These are phyloP conservation scores for Cymbidium sinense DNA, from an alignment of 106 monocot genomes.

Conservation along the genomic window DNA sequence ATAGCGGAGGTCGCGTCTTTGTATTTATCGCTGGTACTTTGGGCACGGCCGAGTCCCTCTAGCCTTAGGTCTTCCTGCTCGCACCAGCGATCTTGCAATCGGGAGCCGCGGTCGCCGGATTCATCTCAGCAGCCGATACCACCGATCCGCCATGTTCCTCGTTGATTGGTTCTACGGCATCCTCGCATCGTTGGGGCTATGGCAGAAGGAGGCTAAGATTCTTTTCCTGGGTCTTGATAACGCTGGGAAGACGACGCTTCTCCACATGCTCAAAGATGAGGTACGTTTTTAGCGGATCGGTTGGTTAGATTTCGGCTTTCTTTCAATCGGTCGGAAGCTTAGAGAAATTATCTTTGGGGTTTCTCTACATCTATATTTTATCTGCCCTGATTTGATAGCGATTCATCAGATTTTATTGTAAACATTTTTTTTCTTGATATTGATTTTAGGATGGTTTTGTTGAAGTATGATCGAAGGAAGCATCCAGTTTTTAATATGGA, in stretches of 20 bases:
- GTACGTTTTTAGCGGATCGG: slow-evolving; percentile 1
- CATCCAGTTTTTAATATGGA: too few species aligned
- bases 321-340: neutral
- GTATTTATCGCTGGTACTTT: too few species aligned
- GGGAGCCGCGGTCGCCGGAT: neutral
- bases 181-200: slow-evolving; percentile 28
- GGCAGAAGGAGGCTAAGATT: slow-evolving; percentile 37
- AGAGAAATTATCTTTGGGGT: neutral
- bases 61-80: neutral
- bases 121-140: neutral
- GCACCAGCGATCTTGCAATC: neutral
- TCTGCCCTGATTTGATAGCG: neutral
- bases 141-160: slow-evolving; percentile 18
- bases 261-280: slow-evolving; percentile 43
- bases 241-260: slow-evolving; percentile 37
- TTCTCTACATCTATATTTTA: neutral
- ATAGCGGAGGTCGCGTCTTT: too few species aligned
- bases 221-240: slow-evolving; percentile 37
- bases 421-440: neutral
- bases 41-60: neutral
- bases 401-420: neutral
- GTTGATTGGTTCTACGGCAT: slow-evolving; percentile 35
- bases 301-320: neutral
- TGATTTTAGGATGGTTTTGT: neutral
- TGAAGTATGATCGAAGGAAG: neutral